These are phyloP conservation scores for Castanea crenata DNA, from an alignment of 306 rosid species.

Conservation along the genomic window DNA sequence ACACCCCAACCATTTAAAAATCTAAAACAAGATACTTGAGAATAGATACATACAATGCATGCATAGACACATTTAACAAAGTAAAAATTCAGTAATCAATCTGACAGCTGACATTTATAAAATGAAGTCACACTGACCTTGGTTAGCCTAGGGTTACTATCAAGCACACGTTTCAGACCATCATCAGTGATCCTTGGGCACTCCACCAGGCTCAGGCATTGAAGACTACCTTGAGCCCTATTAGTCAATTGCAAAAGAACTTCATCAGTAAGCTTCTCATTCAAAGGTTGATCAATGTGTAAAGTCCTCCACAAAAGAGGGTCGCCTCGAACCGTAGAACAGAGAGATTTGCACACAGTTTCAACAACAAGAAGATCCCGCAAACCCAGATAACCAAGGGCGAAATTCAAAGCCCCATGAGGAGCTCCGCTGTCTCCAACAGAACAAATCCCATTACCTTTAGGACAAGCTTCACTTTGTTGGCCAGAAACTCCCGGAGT, in stretches of 20 bases:
- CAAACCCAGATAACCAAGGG: slow-evolving; percentile 59
- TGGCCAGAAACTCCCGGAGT: slow-evolving; percentile 19
- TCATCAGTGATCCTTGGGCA: slow-evolving; percentile 86
- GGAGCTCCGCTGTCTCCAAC: slow-evolving; percentile 43
- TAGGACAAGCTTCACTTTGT: slow-evolving; percentile 16
- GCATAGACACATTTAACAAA: background rate
- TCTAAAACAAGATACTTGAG: too few species aligned
- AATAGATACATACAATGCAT: background rate
- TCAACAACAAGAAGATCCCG: slow-evolving; percentile 70
- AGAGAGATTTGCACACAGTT: slow-evolving; percentile 64
- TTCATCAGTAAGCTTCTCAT: slow-evolving; percentile 84
- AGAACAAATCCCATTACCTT: slow-evolving; percentile 20
- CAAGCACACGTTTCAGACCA: slow-evolving; percentile 74
- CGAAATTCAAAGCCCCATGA: slow-evolving; percentile 49
- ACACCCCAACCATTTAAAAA: background rate
- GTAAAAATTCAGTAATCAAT: background rate
- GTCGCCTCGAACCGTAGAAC: slow-evolving; percentile 51
- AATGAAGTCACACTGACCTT: slow-evolving; percentile 50
- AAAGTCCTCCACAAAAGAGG: slow-evolving; percentile 76
- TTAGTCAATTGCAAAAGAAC: slow-evolving; percentile 59
- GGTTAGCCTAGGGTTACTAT: slow-evolving; percentile 63
- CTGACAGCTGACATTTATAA: background rate
- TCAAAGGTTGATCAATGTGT: slow-evolving; percentile 71
- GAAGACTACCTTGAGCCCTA: slow-evolving; percentile 72
- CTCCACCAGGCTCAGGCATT: slow-evolving; percentile 75